phyloP scores from a whole-genome alignment of 2,329 filamentous ascomycete genomes.

The Allantophomopsis cytisporea region DNA sequence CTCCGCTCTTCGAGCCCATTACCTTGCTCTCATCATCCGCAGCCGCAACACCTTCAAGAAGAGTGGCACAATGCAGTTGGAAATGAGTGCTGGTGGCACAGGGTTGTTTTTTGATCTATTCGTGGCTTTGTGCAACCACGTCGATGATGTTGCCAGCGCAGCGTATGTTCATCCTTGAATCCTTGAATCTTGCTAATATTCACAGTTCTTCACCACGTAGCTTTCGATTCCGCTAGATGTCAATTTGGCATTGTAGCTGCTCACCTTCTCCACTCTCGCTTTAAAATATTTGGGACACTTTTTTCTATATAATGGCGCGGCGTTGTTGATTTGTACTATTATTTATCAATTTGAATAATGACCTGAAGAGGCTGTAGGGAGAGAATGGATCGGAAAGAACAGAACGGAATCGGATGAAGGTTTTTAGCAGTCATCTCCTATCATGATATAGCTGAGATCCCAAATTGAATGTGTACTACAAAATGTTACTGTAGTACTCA shows the following conservation, averaged over 20 bases:
- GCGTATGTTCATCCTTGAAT: conserved; percentile 29
- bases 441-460: too few relatives aligned
- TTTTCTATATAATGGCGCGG: too few relatives aligned
- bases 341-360: too few relatives aligned
- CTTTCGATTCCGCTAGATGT: conserved; percentile 1
- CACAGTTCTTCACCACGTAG: conserved; percentile 5
- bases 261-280: too few relatives aligned
- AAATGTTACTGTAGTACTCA: too few relatives aligned
- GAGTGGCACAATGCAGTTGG: conserved; percentile 96
- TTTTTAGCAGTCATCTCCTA: too few relatives aligned
- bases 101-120: conserved; percentile 98
- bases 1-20: conserved; percentile 87
- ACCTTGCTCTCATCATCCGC: conserved; percentile 93
- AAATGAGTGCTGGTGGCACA: conserved; percentile 85
- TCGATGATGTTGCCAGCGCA: conserved; percentile 62
- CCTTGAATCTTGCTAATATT: background rate
- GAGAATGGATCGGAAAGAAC: too few relatives aligned
- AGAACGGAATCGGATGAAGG: too few relatives aligned
- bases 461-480: too few relatives aligned
- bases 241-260: background rate
- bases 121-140: conserved; percentile 95
- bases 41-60: conserved; percentile 96
- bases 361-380: too few relatives aligned
- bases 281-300: too few relatives aligned
- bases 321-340: too few relatives aligned